A percentile compares a stretch with the other conserved stretches of the same genome.
Conservation (phyloP, 306 rosid genomes). For the Abrus precatorius region DNA sequence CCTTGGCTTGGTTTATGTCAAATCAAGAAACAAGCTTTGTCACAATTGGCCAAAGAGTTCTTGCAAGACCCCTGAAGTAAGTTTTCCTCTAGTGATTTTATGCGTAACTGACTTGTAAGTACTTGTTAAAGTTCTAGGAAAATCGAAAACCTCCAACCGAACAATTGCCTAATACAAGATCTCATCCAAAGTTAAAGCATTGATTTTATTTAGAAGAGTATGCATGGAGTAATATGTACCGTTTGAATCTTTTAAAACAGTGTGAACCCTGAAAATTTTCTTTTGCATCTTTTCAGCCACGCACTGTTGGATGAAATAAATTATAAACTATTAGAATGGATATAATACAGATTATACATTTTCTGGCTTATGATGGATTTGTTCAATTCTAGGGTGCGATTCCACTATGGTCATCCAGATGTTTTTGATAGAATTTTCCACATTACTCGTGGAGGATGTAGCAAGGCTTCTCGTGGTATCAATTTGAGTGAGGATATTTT, state of each 20-base stretch:
- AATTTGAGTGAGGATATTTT: slow-evolving; percentile 97
- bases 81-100: slow-evolving; percentile 50
- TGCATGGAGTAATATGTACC: slow-evolving; percentile 1
- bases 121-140: slow-evolving; percentile 22
- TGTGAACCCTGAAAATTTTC: slow-evolving; percentile 1
- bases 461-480: slow-evolving; percentile 98
- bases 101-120: slow-evolving; percentile 32
- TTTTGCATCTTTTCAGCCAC: slow-evolving; percentile 23
- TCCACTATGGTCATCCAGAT: slow-evolving; percentile 99
- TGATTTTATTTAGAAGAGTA: slow-evolving; percentile 35
- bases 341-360: slow-evolving; percentile 3
- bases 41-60: slow-evolving; percentile 96
- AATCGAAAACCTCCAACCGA: slow-evolving; percentile 21
- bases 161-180: slow-evolving; percentile 23
- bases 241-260: slow-evolving; percentile 39
- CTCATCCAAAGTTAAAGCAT: slow-evolving; percentile 34
- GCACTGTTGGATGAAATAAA: slow-evolving; percentile 39
- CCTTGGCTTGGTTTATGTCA: slow-evolving; percentile 99
- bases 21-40: slow-evolving; percentile 98
- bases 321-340: slow-evolving; percentile 33
- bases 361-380: slow-evolving; percentile 44
- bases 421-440: slow-evolving; percentile 98
- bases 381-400: slow-evolving; percentile 78
- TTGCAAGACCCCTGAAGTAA: slow-evolving; percentile 97
- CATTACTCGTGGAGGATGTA: slow-evolving; percentile 98